Evolutionary conservation across 768 basidiomycete genomes (phyloP).

Genomic region (Lactarius sanguifluus): DNA sequence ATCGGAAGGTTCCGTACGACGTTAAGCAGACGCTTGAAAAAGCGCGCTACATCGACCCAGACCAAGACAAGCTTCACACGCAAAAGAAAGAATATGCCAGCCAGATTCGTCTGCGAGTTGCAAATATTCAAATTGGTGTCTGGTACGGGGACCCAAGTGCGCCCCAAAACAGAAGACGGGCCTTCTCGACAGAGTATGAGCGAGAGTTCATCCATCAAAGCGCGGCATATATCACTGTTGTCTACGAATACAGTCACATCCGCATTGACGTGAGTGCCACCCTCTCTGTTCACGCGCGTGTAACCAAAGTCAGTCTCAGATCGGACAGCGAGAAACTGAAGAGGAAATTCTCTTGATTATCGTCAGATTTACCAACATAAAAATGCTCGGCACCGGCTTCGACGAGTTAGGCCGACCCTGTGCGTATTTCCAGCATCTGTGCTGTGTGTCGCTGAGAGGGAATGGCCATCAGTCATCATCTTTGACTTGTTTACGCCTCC

Average conservation of each 20-base stretch:
- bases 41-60: conserved; percentile 37
- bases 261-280: conserved; percentile 51
- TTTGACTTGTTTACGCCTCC: conserved; percentile 47
- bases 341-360: conserved; percentile 12
- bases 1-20: conserved; percentile 11
- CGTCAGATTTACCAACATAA: conserved; percentile 24
- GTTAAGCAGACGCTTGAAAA: conserved; percentile 34
- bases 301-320: neutral
- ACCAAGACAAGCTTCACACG: conserved; percentile 33
- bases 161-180: conserved; percentile 30
- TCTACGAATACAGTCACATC: conserved; percentile 68
- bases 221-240: conserved; percentile 56
- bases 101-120: conserved; percentile 50
- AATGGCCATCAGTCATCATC: conserved; percentile 12
- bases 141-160: conserved; percentile 42
- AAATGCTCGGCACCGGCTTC: conserved; percentile 24
- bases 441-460: neutral
- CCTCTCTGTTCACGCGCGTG: neutral
- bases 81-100: conserved; percentile 39
- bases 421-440: neutral
- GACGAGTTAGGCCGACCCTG: conserved; percentile 20
- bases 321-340: conserved; percentile 25
- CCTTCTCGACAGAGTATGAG: conserved; percentile 73
- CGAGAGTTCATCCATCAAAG: conserved; percentile 45
- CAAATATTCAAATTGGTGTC: conserved; percentile 65